Evolutionary conservation across 1,284 basidiomycete species (phyloP), one percentile per base, ranked within the genome.

Genomic region (Sparassis latifolia): DNA sequence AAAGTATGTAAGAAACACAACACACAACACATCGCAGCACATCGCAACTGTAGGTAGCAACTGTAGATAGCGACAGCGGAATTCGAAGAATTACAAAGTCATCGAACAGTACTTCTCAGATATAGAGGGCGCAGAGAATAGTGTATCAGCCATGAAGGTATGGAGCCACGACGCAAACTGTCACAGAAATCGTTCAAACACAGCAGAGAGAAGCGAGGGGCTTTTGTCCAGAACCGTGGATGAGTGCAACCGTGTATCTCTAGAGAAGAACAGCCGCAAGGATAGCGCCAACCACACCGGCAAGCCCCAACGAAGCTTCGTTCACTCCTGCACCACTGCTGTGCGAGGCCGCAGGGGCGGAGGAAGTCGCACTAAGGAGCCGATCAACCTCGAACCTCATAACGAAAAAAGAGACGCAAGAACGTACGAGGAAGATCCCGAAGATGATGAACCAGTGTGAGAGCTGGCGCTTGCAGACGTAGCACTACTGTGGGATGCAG

Each of bases 401-500:
- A 37, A 37, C 6, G 7, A 7, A 7, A 6, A 37, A 7, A 12
- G 12, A 6, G 12, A 12, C 35, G 35, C 6, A 12, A 7, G 35
- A 7, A 37, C 35, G 35, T 7, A 37, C 35, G 35, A 12, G 12
- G 35, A 6, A 42, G 27, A 10, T 42, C 35, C 7, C 35, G 35
- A 38, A 38, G 52, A 5, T 7, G 52, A 52, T 33, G 56, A 42
- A 28, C 47, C 37, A 10, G 42, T 30, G 32, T 44, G 27, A 28
- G 12, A 42, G 5, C 3, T 28, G 32, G 37, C 20, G 27, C 35
- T n/a, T 38, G 35, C 1, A 20, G 35, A 37, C 35, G 35, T 1
- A 9, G n/a, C 31, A 42, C 20, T 20, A 20, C 20, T 20, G 20
- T 38, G 32, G 35, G 66, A 73, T 52, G 74, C 78, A 31, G 42